Conservation (phyloP, 768 basidiomycete genomes). For the Kwoniella sp. region DNA sequence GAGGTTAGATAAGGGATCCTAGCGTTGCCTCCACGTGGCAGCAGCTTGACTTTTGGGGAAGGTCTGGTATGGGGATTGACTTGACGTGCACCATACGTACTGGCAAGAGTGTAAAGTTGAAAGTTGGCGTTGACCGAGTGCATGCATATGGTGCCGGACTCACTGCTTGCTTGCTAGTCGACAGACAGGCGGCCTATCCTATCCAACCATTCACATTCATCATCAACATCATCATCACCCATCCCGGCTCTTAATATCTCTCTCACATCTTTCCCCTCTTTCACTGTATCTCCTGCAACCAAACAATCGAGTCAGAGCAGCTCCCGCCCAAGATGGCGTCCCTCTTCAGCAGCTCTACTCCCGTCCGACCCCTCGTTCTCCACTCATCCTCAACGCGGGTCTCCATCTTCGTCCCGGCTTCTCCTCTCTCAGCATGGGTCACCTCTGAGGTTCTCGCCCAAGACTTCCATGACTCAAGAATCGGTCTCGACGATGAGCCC, state of each 20-base stretch:
- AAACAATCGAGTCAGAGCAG: constrained; percentile 22
- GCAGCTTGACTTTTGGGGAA: background rate
- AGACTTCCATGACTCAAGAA: constrained; percentile 70
- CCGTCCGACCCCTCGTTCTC: constrained; percentile 56
- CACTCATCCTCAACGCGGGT: constrained; percentile 58
- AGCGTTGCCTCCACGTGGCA: background rate
- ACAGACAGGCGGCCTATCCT: background rate
- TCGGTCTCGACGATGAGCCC: constrained; percentile 54
- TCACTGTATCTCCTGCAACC: background rate
- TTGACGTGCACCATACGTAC: no score
- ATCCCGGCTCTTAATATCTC: background rate
- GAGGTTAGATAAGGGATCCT: constrained; percentile 1
- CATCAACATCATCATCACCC: background rate
- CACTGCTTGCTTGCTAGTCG: no score
- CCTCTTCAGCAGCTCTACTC: constrained; percentile 45
- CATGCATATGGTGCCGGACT: no score
- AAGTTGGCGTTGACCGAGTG: background rate
- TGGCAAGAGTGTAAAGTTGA: constrained; percentile 1
- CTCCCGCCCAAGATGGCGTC: constrained; percentile 48
- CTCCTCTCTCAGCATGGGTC: constrained; percentile 82
- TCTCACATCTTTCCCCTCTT: constrained; percentile 3
- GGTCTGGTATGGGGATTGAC: constrained; percentile 3
- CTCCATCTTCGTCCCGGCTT: constrained; percentile 78
- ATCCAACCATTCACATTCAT: background rate
- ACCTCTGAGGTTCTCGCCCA: constrained; percentile 87